A percentile compares a stretch with the other conserved stretches of the same genome.
Evolutionary conservation across 1,139 yeast genomes (phyloP).

Genomic region (Suhomyces bokatorum): DNA sequence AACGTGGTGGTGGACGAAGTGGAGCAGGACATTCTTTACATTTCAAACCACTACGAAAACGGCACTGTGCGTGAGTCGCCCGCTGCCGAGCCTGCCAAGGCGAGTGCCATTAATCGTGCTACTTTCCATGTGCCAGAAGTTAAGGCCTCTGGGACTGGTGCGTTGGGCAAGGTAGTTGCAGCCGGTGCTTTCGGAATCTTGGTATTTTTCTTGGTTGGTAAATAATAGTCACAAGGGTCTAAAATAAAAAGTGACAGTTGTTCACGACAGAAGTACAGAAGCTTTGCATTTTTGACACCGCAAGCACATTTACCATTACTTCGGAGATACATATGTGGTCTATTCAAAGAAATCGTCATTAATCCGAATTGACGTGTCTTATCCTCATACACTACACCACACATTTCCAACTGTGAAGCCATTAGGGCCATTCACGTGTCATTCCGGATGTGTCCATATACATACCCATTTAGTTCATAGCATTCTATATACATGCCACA

Average conservation of each 20-base stretch:
- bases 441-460: no score
- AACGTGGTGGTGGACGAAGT: conserved; percentile 68
- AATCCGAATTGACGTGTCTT: no score
- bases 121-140: conserved; percentile 3
- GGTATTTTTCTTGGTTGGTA: neutral
- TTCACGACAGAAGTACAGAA: neutral
- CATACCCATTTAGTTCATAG: no score
- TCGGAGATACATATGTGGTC: no score
- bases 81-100: neutral
- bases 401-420: no score
- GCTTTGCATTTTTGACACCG: neutral
- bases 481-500: no score
- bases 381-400: no score
- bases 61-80: conserved; percentile 14
- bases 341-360: no score
- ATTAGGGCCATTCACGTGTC: no score
- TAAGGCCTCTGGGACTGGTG: neutral
- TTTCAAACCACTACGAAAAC: conserved; percentile 28
- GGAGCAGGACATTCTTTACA: conserved; percentile 45
- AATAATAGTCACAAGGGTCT: neutral
- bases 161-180: neutral
- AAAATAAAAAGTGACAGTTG: neutral
- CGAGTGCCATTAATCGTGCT: neutral
- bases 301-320: no score
- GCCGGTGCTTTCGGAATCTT: neutral